Conservation (phyloP, 768 basidiomycete genomes). For the Podaxis sp. region DNA sequence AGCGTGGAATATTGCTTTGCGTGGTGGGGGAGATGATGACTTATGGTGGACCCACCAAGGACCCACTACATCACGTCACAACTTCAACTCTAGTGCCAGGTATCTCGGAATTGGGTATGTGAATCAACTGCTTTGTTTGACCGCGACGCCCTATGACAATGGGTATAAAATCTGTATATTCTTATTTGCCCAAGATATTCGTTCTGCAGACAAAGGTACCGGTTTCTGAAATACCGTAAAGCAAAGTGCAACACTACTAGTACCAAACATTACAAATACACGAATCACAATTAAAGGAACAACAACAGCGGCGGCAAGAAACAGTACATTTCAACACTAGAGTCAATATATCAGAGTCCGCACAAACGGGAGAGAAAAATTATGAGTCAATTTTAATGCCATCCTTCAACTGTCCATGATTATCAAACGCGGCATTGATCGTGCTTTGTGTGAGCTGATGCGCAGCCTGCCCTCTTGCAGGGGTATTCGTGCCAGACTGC, state of each 20-base stretch:
- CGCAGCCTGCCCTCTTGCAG: slow-evolving; percentile 27
- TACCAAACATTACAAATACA: not conserved
- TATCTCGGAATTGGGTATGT: too few species aligned
- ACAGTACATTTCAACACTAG: not conserved
- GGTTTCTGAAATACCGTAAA: not conserved
- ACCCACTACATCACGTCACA: too few species aligned
- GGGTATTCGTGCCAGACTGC: slow-evolving; percentile 56
- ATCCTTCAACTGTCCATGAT: slow-evolving; percentile 28
- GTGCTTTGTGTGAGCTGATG: slow-evolving; percentile 41
- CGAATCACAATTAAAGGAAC: not conserved
- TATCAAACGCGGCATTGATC: slow-evolving; percentile 47
- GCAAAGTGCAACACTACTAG: not conserved
- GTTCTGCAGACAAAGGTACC: too few species aligned
- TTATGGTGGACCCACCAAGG: too few species aligned
- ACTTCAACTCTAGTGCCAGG: too few species aligned
- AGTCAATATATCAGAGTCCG: not conserved
- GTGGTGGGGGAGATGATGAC: too few species aligned
- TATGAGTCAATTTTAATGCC: slow-evolving; percentile 34
- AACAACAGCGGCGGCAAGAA: not conserved
- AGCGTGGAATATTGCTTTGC: too few species aligned
- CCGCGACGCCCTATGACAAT: too few species aligned
- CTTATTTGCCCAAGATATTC: too few species aligned
- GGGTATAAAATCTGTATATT: too few species aligned
- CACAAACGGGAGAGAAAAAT: slow-evolving; percentile 1
- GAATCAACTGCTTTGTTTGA: too few species aligned